Evolutionary conservation across 768 basidiomycete species (phyloP), one percentile per base, ranked within the genome.

Genomic region (Lactarius psammicola): DNA sequence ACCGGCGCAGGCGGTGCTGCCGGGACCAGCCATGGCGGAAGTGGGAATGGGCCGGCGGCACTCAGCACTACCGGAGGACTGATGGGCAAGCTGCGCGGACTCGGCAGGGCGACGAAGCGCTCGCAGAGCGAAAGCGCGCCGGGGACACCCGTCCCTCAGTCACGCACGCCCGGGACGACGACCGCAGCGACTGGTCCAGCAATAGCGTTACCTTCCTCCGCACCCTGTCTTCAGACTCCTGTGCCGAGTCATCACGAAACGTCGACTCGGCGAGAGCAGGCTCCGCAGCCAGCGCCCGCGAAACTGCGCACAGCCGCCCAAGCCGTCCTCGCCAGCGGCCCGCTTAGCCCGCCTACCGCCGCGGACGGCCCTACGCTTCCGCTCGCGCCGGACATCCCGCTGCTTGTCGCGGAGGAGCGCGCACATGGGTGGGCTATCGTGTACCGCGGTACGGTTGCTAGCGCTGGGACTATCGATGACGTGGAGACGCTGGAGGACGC

Each of bases 371-470:
- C 96, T 0, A 80, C 81, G 0, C 75, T 92, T 30, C 66, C 76
- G 11, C 80, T 90, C 42, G 85, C 88, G 1, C 74, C 81, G 0
- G 78, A 84, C 60, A 87, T 89, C 51, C 80, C 83, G 0, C 74
- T 98, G 34, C 77, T 90, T 66, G 89, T 99, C 54, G 87, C 90
- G 2, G 94, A 96, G 73, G 95, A 96, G 74, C 84, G 81, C 6
- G 78, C 83, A 28, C 85, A 85, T 3, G 88, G 88, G 31, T 95
- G 90, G 85, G 83, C 81, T 2, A 87, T 84, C 2, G 77, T 93
- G 1, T 98, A 95, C 72, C 82, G 92, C 38, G 87, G 92, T 2
- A 82, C 83, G 31, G 85, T 89, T 2, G 80, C 81, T 1, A 81
- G 80, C 38, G 83, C 85, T 9, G 85, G 80, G 60, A 79, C 79